Evolutionary conservation across 2,329 filamentous ascomycete species (phyloP).

Genomic region (Sporothrix inflata): DNA sequence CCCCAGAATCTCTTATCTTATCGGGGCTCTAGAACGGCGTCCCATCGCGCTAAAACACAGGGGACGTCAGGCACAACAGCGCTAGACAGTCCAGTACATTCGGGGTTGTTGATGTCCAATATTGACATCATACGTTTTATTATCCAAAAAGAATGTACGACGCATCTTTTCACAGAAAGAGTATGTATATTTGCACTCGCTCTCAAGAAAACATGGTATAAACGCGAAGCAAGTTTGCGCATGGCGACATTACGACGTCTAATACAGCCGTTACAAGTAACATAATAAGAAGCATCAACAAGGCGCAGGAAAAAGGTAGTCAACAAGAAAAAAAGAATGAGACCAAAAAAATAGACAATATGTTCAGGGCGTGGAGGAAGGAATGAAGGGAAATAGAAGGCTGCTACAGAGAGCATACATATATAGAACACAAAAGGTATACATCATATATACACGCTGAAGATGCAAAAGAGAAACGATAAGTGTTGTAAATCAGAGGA

Average conservation of each 20-base stretch:
- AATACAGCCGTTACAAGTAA: conserved; percentile 5
- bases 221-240: conserved; percentile 11
- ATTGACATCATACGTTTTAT: background rate
- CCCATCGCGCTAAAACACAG: background rate
- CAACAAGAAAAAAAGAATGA: too few species aligned
- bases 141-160: background rate
- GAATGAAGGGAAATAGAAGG: background rate
- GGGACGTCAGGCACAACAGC: background rate
- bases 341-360: background rate
- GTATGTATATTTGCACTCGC: conserved; percentile 14
- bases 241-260: conserved; percentile 17
- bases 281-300: background rate
- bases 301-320: background rate
- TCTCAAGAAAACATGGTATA: conserved; percentile 17
- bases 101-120: background rate
- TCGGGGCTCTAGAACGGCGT: background rate
- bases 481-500: background rate
- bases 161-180: background rate
- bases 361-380: conserved; percentile 1
- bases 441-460: background rate
- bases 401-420: background rate
- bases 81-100: background rate
- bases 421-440: background rate
- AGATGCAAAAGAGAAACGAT: background rate
- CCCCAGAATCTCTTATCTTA: conserved; percentile 10